Conservation (phyloP, 345 rosid species). For the Eucalyptus pauciflora region DNA sequence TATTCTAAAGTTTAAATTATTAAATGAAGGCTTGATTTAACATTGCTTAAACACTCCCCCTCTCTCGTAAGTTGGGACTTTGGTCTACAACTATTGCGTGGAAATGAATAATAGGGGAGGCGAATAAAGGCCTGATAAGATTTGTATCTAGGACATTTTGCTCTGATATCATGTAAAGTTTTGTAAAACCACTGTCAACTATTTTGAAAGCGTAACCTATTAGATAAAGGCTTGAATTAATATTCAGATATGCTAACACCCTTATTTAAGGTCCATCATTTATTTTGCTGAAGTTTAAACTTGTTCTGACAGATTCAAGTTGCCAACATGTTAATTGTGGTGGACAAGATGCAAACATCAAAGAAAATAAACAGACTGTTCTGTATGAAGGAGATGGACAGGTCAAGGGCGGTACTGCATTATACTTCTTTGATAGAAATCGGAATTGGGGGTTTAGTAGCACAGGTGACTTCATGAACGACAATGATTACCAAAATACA, state of each 20-base stretch:
- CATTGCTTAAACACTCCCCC: neutral
- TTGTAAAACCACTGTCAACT: neutral
- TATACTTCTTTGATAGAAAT: neutral
- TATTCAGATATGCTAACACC: neutral
- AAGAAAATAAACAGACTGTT: neutral
- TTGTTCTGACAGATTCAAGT: neutral
- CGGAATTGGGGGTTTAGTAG: constrained; percentile 40
- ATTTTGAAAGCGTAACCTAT: neutral
- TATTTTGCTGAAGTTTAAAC: neutral
- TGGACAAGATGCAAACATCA: constrained; percentile 4
- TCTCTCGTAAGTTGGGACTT: neutral
- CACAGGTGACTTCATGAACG: constrained; percentile 37
- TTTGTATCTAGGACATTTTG: neutral
- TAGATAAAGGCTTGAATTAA: neutral
- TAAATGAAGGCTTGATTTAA: neutral
- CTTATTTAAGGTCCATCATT: neutral
- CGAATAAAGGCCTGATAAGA: neutral
- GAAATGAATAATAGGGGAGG: neutral
- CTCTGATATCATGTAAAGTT: neutral
- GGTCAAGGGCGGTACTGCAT: constrained; percentile 26
- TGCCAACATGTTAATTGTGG: constrained; percentile 35
- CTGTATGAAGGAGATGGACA: constrained; percentile 12
- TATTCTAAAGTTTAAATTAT: neutral
- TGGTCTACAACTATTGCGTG: neutral
- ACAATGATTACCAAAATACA: constrained; percentile 4